Base-by-base conservation (phyloP, 2,329 filamentous ascomycete species). In the Corinectria fuckeliana region DNA sequence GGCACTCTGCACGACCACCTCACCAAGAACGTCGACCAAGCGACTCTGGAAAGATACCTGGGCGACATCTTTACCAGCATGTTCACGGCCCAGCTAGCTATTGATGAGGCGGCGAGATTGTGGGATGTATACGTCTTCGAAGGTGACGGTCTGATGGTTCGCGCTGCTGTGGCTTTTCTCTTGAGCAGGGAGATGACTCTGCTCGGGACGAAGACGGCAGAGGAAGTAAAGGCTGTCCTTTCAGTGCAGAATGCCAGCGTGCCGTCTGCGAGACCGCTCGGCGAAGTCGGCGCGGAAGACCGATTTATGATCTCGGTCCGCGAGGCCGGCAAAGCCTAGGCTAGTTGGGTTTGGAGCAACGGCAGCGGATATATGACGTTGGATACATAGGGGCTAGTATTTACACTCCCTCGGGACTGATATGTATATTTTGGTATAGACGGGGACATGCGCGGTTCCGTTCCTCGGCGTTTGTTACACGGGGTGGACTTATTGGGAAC, bases 121-220 rank as follows among this genome's bases (percentile, higher is more conserved):
- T 94, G 91, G 90, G 92, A 96, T 64, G 86, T 94, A 0, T 92
- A 91, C 66, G 87, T 91, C 3, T 92, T 96, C 64, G 92, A 96
- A 71, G 91, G 91, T 23, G 92, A 96, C 64, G 81, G 85, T 1
- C 80, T 91, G 1, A 78, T 93, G 0, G 84, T 94, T 6, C 80
- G 91, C 0, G 90, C 90, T 1, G 89, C 86, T 0, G 88, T 93
- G 0, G 91, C 89, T 0, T 78, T 91, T 16, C 74, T 95, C 18
- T 66, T 85, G 5, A 77, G 79, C 26, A 78, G 77, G 16, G 84
- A 87, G 68, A 83, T 83, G 75, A 71, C 77, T 1, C 73, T 87
- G 3, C 77, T 87, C 1, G 77, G 79, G 8, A 76, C 81, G 10
- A 78, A 77, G 64, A 81, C 74, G 2, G 67, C 75, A 0, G 74